Evolutionary conservation across 495 filamentous ascomycete genomes (phyloP), one percentile per base, ranked within the genome.

Genomic region (Talaromyces thailandensis): DNA sequence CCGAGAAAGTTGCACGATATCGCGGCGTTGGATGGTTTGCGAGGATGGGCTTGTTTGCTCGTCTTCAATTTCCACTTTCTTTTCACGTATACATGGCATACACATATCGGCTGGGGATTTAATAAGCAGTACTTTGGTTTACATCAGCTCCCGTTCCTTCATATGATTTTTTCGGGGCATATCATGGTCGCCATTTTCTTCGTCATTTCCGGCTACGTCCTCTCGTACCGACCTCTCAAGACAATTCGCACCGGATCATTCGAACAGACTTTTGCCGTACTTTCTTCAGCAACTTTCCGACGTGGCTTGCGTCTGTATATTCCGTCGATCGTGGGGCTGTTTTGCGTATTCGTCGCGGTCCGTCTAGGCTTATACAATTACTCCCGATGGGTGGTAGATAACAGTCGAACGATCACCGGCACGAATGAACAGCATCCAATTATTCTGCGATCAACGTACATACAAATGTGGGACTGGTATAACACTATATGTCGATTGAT

Each of bases 101-200:
- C 77, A 32, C 70, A 75, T 3, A 57, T 76, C 28, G 79, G 78
- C 23, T 81, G 78, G 75, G 80, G 78, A 2, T 78, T 78, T 51
- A 72, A 70, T 58, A 75, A 76, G 12, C 69, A 83, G 32, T 83
- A 82, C 56, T 79, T 79, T 62, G 70, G 79, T 29, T 67, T 85
- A 53, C 77, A 86, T 56, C 87, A 89, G 70, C 72, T 89, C 14
- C 87, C 87, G 4, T 80, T 87, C 63, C 29, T 88, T 4, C 81
- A 86, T 56, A 72, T 89, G 61, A 65, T 89, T 11, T 84, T 83
- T 68, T 84, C 82, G 6, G 86, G 85, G 31, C 81, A 84, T 57
- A 84, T 87, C 56, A 88, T 88, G 86, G 87, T 90, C 9, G 81
- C 85, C 68, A 82, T 89, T 53, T 90, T 90, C 76, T 89, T 89